Base-by-base conservation (phyloP, 257 asterid genomes). In the Plantago ovata region DNA sequence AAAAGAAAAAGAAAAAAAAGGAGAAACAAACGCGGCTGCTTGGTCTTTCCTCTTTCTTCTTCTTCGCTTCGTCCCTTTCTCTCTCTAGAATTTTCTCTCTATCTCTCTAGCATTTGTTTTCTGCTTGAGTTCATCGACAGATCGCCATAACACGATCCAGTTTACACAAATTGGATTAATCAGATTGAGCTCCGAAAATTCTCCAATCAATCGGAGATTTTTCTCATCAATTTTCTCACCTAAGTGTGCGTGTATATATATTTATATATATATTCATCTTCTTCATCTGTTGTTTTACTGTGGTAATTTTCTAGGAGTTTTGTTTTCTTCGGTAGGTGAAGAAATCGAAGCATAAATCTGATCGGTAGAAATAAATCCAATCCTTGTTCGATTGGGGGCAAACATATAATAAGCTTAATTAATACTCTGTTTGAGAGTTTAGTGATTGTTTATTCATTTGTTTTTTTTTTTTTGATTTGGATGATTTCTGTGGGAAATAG, bases 401-500 rank as follows among this genome's bases (percentile, higher is more conserved):
- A 39, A 38, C 14, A 52, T n/a, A 63, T 24, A n/a, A 60, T 52
- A 62, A 69, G 66, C 61, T 33, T 38, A 50, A 49, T 36, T 69
- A 63, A 40, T 52, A 24, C 48, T 50, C 15, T 23, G 12, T 49
- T 49, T 49, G 61, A 69, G 58, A 68, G 78, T 68, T 75, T 61
- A 50, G 56, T 71, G 33, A 6, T 72, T 62, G 53, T 66, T 61
- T 62, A 22, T 55, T 53, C 1, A 32, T 36, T 38, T 21, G 15
- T 60, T 59, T 20, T 13, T 73, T 68, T 69, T 49, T 10, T 49
- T 21, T 48, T 49, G 14, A 13, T 23, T 12, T 22, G 38, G 74
- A 88, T 88, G 99, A 82, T 89, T 66, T 83, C 86, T 74, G 81
- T 81, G 73, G 79, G 85, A 53, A 81, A 86, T 56, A 77, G 83